Base-by-base conservation (phyloP, 2,329 filamentous ascomycete genomes). In the Fusarium piperis region DNA sequence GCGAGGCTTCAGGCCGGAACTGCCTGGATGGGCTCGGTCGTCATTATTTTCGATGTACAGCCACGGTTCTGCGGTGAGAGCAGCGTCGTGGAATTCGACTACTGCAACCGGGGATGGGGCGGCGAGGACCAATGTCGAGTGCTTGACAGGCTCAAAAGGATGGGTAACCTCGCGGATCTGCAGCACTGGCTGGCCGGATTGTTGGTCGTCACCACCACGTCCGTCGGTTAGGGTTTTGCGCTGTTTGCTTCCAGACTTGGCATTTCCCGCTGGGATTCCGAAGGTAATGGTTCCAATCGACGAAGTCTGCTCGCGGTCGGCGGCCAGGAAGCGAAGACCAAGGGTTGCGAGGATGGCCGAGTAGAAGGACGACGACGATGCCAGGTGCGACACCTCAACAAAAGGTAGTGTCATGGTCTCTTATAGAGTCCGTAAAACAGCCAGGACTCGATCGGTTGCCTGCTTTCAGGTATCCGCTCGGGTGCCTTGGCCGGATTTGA, bases 311-410 rank as follows among this genome's bases (percentile, higher is more conserved):
- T 77, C 76, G 41, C 75, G 76, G 51, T 68, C 65, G 33, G 70
- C 68, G 41, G 62, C 57, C 48, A 80, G 63, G 63, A 91, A 97
- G 67, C 88, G 88, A 68, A 97, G 90, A 38, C 93, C 93, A 23
- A 97, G 86, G 4, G 93, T 92, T 74, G 95, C 93, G 9, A 94
- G 87, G 71, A 94, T 87, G 69, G 92, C 89, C 23, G 94, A 89
- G 81, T 94, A 97, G 84, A 97, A 97, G 9, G 94, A 96, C 56
- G 92, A 90, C 4, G 94, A 93, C 36, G 91, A 90, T 61, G 94
- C 89, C 60, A 97, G 89, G 80, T 95, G 91, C 67, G 90, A 91
- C 78, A 97, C 94, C 78, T 89, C 85, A 72, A 90, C 78, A 71
- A 85, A 85, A 55, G 88, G 87, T 70, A 86, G 77, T 79, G 83